Percentiles rank a stretch among this genome's conserved stretches.
Evolutionary conservation across 2,329 filamentous ascomycete species (phyloP).

Genomic region (Sporothrix inflata): DNA sequence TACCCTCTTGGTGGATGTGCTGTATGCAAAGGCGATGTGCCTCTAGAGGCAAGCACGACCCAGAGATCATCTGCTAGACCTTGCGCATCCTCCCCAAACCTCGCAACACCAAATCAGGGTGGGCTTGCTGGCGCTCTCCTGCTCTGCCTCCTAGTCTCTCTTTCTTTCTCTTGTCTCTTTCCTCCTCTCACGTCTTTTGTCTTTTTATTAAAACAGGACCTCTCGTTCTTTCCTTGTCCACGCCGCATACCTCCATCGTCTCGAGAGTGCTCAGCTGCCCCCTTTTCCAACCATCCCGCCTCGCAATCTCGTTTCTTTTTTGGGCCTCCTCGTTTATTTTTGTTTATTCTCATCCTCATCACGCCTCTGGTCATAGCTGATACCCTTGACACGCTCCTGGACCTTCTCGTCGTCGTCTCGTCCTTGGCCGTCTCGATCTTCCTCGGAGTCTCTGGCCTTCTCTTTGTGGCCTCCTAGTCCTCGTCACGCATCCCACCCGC

Average conservation of each 20-base stretch:
- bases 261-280: slow-evolving; percentile 31
- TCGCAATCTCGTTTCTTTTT: slow-evolving; percentile 21
- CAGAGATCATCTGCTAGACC: slow-evolving; percentile 34
- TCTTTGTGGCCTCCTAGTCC: background rate
- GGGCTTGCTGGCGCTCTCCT: slow-evolving; percentile 19
- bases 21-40: slow-evolving; percentile 26
- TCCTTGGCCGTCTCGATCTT: background rate
- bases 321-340: slow-evolving; percentile 20
- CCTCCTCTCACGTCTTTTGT: slow-evolving; percentile 9
- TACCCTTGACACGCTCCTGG: slow-evolving; percentile 5
- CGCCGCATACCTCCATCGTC: slow-evolving; percentile 29
- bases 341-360: background rate
- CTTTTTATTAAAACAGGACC: slow-evolving; percentile 32
- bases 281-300: slow-evolving; percentile 17
- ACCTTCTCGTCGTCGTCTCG: background rate
- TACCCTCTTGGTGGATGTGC: slow-evolving; percentile 30
- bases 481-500: slow-evolving; percentile 12
- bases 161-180: slow-evolving; percentile 10
- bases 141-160: slow-evolving; percentile 3
- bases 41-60: slow-evolving; percentile 26
- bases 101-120: slow-evolving; percentile 19
- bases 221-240: slow-evolving; percentile 29
- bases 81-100: slow-evolving; percentile 24
- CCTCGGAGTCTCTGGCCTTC: background rate
- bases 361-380: slow-evolving; percentile 18